Base-by-base conservation (phyloP, 176 grass and related monocot species). In the Tuctoria greenei region DNA sequence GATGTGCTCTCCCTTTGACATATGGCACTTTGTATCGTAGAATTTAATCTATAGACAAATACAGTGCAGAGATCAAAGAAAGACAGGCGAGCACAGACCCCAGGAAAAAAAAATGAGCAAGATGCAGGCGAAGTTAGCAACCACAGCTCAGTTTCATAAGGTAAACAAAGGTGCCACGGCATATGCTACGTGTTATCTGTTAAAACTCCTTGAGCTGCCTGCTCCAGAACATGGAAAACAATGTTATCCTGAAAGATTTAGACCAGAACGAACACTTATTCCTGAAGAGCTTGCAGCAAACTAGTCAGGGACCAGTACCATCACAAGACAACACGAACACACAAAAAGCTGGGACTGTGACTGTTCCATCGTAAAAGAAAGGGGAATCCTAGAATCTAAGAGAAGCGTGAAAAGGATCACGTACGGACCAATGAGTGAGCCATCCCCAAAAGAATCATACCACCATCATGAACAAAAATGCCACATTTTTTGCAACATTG, bases 371-470 rank as follows among this genome's bases (percentile, higher is more conserved):
- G 60, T 10, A 57, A 55, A 69, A 69, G 40, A 49, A 57, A 59
- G 11, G 0, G 15, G 28, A 18, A 52, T 28, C 8, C 26, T 60
- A 62, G 3, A 28, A 73, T 18, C 12, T 24, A 28, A 18, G 24
- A 54, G 55, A 55, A 62, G 8, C 64, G 5, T 37, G 65, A 7
- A 35, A 13, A 39, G 23, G 58, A 74, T 61, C 41, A 61, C 64
- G 28, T 15, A 82, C 64, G 28, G n/a, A 82, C 7, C 71, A 59
- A 1, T 14, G 20, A 25, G 8, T 1, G 7, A 26, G 7, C 3
- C 57, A 77, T 77, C 59, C 12, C 42, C 60, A 43, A 11, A 77
- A 87, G 39, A 54, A 61, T 72, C 75, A 66, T 24, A 49, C 45
- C 28, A 54, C 6, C 67, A 57, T 4, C 66, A 23, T 0, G 21